These are phyloP conservation scores for Ophiostoma pallidulum DNA, from an alignment of 2,329 filamentous ascomycete species.

Conservation along the genomic window DNA sequence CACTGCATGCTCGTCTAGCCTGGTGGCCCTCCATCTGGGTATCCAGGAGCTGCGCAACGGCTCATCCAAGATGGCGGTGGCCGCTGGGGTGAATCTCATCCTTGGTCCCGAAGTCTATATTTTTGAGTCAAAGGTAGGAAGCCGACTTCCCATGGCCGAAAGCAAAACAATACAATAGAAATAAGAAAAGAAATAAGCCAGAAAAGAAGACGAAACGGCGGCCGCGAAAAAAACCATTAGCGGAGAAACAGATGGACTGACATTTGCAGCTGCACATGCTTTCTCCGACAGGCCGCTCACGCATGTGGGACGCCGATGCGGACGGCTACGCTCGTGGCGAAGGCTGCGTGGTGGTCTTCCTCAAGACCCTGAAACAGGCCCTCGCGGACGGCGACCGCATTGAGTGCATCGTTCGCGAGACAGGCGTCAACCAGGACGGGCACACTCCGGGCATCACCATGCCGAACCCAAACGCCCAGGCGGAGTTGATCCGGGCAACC, in stretches of 20 bases:
- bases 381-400: slow-evolving; percentile 39
- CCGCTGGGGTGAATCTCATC: slow-evolving; percentile 25
- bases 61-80: slow-evolving; percentile 21
- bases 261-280: slow-evolving; percentile 30
- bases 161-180: background rate
- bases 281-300: slow-evolving; percentile 33
- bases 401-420: slow-evolving; percentile 37
- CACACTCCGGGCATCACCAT: slow-evolving; percentile 44
- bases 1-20: slow-evolving; percentile 30
- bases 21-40: slow-evolving; percentile 25
- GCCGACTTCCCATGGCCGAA: too few relatives aligned
- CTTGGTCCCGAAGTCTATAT: slow-evolving; percentile 21
- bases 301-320: slow-evolving; percentile 40
- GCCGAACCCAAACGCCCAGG: slow-evolving; percentile 38
- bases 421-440: slow-evolving; percentile 42
- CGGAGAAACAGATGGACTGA: background rate
- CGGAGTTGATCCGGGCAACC: slow-evolving; percentile 32
- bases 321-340: slow-evolving; percentile 52
- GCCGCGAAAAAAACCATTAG: too few relatives aligned
- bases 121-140: slow-evolving; percentile 9
- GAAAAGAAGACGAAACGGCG: background rate
- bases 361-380: slow-evolving; percentile 43
- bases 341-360: slow-evolving; percentile 38
- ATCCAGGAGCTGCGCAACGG: slow-evolving; percentile 21
- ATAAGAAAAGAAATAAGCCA: background rate